These are phyloP conservation scores for Leccinum fallax DNA, from an alignment of 1,284 basidiomycete genomes.

Conservation along the genomic window DNA sequence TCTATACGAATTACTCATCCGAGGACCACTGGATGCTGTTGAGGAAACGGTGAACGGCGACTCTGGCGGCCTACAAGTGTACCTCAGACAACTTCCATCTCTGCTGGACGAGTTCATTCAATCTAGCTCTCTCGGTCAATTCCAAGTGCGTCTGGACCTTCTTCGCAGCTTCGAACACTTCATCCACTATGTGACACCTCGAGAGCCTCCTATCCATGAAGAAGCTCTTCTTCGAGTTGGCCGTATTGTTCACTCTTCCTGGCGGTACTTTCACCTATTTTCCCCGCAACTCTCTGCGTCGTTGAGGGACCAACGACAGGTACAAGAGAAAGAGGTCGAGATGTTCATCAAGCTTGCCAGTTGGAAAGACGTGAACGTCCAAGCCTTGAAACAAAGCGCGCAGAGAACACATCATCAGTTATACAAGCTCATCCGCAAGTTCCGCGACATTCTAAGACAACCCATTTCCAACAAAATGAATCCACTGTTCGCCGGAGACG, in stretches of 20 bases:
- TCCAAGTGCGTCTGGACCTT: slow-evolving; percentile 67
- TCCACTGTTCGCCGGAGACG: slow-evolving; percentile 39
- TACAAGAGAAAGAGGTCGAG: slow-evolving; percentile 81
- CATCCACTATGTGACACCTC: slow-evolving; percentile 32
- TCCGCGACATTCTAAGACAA: slow-evolving; percentile 85
- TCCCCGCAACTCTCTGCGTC: slow-evolving; percentile 49
- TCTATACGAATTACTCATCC: slow-evolving; percentile 81
- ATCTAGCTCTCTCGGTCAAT: slow-evolving; percentile 85
- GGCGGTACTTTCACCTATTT: slow-evolving; percentile 72
- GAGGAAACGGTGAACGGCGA: slow-evolving; percentile 40
- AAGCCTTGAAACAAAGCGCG: slow-evolving; percentile 91
- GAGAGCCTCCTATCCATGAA: slow-evolving; percentile 27
- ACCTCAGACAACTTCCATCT: slow-evolving; percentile 72
- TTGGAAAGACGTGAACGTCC: slow-evolving; percentile 98
- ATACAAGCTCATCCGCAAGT: slow-evolving; percentile 91
- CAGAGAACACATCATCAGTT: slow-evolving; percentile 90
- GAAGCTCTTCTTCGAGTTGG: slow-evolving; percentile 50
- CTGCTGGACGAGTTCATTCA: slow-evolving; percentile 85
- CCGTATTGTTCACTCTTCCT: slow-evolving; percentile 69
- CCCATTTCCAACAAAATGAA: slow-evolving; percentile 55
- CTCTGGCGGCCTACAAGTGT: slow-evolving; percentile 43
- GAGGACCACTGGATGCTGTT: slow-evolving; percentile 59
- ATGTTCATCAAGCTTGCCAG: slow-evolving; percentile 94
- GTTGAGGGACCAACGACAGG: slow-evolving; percentile 61
- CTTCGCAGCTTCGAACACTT: slow-evolving; percentile 71